Base-by-base conservation (phyloP, 257 asterid species). In the Solanum chmielewskii region DNA sequence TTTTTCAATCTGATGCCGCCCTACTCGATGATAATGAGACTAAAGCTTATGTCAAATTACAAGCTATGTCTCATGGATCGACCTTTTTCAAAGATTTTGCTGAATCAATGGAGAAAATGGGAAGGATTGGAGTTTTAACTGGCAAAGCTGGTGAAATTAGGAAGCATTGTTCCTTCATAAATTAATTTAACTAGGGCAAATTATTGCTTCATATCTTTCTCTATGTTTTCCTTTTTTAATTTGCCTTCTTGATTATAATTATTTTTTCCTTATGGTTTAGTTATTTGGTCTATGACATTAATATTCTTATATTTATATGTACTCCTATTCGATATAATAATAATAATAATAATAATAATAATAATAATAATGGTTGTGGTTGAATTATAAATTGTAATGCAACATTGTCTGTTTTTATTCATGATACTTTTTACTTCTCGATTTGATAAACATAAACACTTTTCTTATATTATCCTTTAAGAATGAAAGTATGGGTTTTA, bases 1-100 rank as follows among this genome's bases (percentile, higher is more conserved):
- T 85, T n/a, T 85, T 85, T 5, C 33, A 70, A 85, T 85, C 87
- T 5, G 87, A 85, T 49, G 87, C 83, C 3, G 87, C 87, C 16
- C 87, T 85, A 71, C 87, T 85, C 6, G 42, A 70, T 21, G 87
- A 85, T 23, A 16, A 27, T 7, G 71, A 70, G 21, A 86, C 88
- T 18, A 71, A 86, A 23, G 71, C 88, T 33, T 86, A 86, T 27
- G 83, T 86, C 4, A 56, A 20, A 39, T 35, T 11, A 29, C 86
- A 83, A 83, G 31, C 13, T 11, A 27, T 10, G 7, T 27, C 73
- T 9, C 70, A 35, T 31, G 69, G 70, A 33, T 83, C 49, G 1
- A 83, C 73, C 2, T 83, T 83, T 52, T 62, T 56, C n/a, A 83
- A 52, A 83, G 86, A 83, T 52, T 83, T 83, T 62, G 86, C 73